A percentile compares a stretch with the other conserved stretches of the same genome.
Conservation (phyloP, 1,284 basidiomycete genomes). For the Ceratobasidium sp. region DNA sequence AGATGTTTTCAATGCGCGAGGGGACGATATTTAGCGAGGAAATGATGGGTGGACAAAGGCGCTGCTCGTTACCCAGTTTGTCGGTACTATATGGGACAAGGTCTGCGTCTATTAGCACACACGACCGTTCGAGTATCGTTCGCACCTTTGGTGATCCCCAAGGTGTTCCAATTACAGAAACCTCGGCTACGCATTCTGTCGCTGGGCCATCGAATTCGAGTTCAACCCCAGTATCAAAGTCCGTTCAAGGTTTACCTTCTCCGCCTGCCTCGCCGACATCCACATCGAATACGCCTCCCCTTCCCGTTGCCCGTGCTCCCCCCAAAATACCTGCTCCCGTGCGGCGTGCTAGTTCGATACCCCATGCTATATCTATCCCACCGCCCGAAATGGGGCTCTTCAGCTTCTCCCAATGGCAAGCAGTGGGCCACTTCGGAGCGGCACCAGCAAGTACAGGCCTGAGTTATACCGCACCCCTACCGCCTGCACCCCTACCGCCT, state of each 20-base stretch:
- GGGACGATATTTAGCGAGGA: conserved; percentile 35
- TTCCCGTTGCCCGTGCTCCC: not conserved
- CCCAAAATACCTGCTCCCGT: not conserved
- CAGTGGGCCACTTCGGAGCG: conserved; percentile 5
- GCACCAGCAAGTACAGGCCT: not conserved
- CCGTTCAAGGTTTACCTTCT: conserved; percentile 27
- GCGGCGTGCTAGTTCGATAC: not conserved
- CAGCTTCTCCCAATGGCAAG: conserved; percentile 32
- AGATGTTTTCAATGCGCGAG: conserved; percentile 39
- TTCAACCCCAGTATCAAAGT: not conserved
- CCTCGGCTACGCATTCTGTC: not conserved
- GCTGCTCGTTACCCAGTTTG: conserved; percentile 32
- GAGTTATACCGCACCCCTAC: conserved; percentile 3
- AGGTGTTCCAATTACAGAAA: not conserved
- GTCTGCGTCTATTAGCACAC: no score
- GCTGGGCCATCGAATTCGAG: conserved; percentile 9
- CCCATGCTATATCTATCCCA: not conserved
- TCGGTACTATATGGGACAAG: conserved; percentile 20
- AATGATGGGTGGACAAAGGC: conserved; percentile 26
- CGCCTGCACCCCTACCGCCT: conserved; percentile 13
- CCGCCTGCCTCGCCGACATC: conserved; percentile 21
- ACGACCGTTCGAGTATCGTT: not conserved
- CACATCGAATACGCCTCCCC: conserved; percentile 15
- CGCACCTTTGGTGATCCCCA: conserved; percentile 34
- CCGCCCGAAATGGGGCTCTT: not conserved